Base-by-base conservation (phyloP, 2,329 filamentous ascomycete genomes). In the Penicillium brevicompactum region DNA sequence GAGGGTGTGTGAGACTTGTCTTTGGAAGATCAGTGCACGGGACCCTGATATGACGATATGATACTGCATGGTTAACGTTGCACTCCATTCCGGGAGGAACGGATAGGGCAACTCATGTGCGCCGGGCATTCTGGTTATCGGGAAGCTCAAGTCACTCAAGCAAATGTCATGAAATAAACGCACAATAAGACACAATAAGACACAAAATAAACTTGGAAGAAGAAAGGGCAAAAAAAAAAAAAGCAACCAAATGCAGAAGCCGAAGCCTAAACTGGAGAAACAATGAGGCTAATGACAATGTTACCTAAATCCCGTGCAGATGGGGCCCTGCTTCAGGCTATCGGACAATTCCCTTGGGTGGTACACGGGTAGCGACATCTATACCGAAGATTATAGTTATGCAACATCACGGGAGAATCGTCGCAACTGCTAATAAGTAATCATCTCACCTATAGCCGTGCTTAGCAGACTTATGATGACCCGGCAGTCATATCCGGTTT, bases 281-380 rank as follows among this genome's bases (percentile, higher is more conserved):
- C 18, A 41, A 24, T 48, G 24, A 48, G 37, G 44, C 37, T 53
- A 47, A 37, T 32, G 24, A 10, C 42, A 43, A 61, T 65, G 62
- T 61, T 57, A 66, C 62, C 59, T 56, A 60, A 27, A 49, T 48
- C 51, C 43, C 9, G 50, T 53, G 42, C 45, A 56, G 22, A 32
- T 43, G n/a, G 42, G 44, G 6, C 34, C 22, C 46, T 40, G 30
- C 14, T 49, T 30, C 42, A 49, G 53, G 52, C 50, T 52, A 44
- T 62, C 62, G 63, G 63, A 65, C 52, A 64, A 59, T 61, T 64
- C 55, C 47, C 46, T 45, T 14, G 18, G 18, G 61, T 64, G 40
- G 60, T 50, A 63, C 60, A 53, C 60, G 58, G 59, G 54, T 61
- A 56, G 53, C 52, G 18, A 53, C 59, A 63, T 55, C 38, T 16